Evolutionary conservation across 805 yeast genomes (phyloP), one percentile per base, ranked within the genome.

Genomic region (Yamadazyma sp.): DNA sequence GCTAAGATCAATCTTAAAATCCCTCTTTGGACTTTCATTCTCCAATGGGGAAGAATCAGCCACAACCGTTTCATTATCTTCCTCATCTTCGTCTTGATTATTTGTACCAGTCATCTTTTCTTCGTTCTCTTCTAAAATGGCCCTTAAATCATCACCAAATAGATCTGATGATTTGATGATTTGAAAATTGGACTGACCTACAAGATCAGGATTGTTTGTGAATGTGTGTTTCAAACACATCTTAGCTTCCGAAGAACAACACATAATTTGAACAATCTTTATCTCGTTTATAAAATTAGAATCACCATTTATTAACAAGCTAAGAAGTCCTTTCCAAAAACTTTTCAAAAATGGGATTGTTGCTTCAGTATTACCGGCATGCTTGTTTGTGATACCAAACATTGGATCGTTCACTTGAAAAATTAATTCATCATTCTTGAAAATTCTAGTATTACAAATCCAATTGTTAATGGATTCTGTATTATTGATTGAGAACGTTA

Each of bases 41-140:
- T 53, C 55, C 11, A 43, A 42, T 1, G 73, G 73, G 6, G 71
- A 65, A 2, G 70, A 59, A 30, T 62, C 60, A 1, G 69, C 72
- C 8, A 65, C 30, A 6, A 64, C 67, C 1, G 73, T 66, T 28
- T 58, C 70, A 38, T 63, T 62, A 21, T 66, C 72, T 13, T 50
- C 58, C 11, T 48, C 58, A 1, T 43, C 48, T 2, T 33, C 37
- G 4, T 23, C 17, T 16, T 45, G 39, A 2, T 43, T 36, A 3
- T 23, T 27, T 3, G 15, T 13, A 11, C 17, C 30, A 8, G 7
- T 8, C n/a, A 9, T 27, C 20, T 27, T 27, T 5, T 32, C 39
- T 15, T 38, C 45, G 7, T 27, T 32, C 29, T 37, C 44, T 32
- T 43, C 47, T n/a, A 32, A 15, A n/a, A 43, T 26, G 15, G 31